phyloP scores from a whole-genome alignment of 805 yeast genomes.

The Cyberlindnera meyerae region DNA sequence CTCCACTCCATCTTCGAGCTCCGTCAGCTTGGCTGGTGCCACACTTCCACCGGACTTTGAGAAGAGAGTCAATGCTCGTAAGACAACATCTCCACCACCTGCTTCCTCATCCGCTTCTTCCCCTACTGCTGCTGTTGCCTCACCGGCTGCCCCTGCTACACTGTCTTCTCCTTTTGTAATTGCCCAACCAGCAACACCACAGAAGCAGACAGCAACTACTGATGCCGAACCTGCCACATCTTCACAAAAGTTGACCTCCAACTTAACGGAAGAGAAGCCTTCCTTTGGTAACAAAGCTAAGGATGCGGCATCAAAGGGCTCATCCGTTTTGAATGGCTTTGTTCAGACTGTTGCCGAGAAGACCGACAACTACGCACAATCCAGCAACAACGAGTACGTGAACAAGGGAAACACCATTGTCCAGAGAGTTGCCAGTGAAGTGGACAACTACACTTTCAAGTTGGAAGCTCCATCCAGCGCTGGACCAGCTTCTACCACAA shows the following conservation, averaged over 20 bases:
- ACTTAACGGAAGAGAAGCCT: not conserved
- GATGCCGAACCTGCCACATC: no score
- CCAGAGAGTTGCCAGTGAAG: constrained; percentile 14
- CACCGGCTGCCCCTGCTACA: not conserved
- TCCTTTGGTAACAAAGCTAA: constrained; percentile 9
- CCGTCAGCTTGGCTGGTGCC: constrained; percentile 18
- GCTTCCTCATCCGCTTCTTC: constrained; percentile 1
- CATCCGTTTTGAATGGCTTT: constrained; percentile 8
- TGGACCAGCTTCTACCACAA: constrained; percentile 3
- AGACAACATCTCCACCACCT: not conserved
- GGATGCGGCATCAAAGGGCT: constrained; percentile 6
- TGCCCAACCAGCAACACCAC: not conserved
- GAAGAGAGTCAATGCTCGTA: constrained; percentile 11
- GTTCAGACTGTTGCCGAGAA: constrained; percentile 17
- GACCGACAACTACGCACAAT: constrained; percentile 14
- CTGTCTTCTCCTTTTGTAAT: no score
- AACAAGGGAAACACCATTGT: constrained; percentile 10
- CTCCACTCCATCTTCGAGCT: constrained; percentile 12
- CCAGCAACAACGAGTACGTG: constrained; percentile 10
- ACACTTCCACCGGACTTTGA: constrained; percentile 26
- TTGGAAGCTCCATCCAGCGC: not conserved
- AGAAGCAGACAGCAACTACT: no score
- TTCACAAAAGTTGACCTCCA: not conserved
- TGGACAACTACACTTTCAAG: constrained; percentile 11
- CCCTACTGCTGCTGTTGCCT: not conserved